A percentile compares a stretch with the other conserved stretches of the same genome.
phyloP scores from a whole-genome alignment of 257 asterid genomes.

The Gentiana macrophylla region DNA sequence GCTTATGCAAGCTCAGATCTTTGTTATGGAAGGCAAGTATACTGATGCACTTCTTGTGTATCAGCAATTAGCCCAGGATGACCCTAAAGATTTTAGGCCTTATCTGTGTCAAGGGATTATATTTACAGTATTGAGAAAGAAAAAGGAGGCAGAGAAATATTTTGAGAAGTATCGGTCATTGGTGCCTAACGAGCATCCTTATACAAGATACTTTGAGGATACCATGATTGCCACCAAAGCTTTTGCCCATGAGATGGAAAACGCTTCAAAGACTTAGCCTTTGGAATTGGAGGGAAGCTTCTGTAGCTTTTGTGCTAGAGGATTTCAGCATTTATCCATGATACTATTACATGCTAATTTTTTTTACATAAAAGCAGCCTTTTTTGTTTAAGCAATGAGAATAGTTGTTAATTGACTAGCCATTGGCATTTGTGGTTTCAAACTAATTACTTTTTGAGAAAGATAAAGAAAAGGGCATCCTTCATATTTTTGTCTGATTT shows the following conservation, averaged over 20 bases:
- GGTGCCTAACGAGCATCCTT: constrained; percentile 87
- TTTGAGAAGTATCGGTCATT: constrained; percentile 71
- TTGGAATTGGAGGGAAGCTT: constrained; percentile 36
- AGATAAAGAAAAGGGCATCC: no score
- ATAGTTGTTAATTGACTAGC: no score
- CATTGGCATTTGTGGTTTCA: no score
- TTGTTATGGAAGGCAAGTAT: constrained; percentile 56
- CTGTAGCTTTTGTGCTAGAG: neutral
- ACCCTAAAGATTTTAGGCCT: constrained; percentile 92
- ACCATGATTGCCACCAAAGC: constrained; percentile 78
- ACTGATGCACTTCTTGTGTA: constrained; percentile 58
- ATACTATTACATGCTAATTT: no score
- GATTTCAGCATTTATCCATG: no score
- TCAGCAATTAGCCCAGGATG: constrained; percentile 66
- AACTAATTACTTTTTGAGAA: no score
- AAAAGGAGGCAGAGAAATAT: constrained; percentile 62
- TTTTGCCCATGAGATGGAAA: constrained; percentile 68
- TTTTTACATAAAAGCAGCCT: no score
- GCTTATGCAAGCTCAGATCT: constrained; percentile 78
- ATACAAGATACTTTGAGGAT: constrained; percentile 66
- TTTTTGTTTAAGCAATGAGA: no score
- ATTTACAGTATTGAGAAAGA: constrained; percentile 66
- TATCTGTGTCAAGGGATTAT: constrained; percentile 85
- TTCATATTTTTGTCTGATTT: no score
- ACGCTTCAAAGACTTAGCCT: constrained; percentile 14